Percentiles rank a stretch among this genome's conserved stretches.
Conservation (phyloP, 805 yeast genomes). For the Metschnikowia corniflorae region DNA sequence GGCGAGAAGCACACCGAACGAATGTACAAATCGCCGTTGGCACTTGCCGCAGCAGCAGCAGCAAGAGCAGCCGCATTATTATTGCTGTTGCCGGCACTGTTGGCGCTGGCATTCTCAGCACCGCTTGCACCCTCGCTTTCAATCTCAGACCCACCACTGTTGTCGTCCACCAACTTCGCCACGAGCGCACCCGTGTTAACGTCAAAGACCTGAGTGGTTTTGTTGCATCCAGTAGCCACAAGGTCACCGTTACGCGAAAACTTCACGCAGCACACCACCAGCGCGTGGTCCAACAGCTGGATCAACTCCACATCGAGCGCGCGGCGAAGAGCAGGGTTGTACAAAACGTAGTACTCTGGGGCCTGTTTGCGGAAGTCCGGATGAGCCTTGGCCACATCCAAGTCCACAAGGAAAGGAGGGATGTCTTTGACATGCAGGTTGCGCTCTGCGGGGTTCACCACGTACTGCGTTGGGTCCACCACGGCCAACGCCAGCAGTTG, state of each 20-base stretch:
- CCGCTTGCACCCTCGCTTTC: slow-evolving; percentile 22
- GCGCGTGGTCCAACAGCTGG: slow-evolving; percentile 85
- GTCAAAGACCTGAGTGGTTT: slow-evolving; percentile 89
- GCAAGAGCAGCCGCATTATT: slow-evolving; percentile 37
- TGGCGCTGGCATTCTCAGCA: slow-evolving; percentile 38
- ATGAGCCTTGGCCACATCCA: slow-evolving; percentile 74
- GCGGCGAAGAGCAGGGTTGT: slow-evolving; percentile 73
- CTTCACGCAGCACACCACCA: slow-evolving; percentile 95
- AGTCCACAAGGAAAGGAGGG: slow-evolving; percentile 75
- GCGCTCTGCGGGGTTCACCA: slow-evolving; percentile 42
- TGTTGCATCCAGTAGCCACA: slow-evolving; percentile 95
- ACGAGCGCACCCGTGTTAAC: slow-evolving; percentile 88
- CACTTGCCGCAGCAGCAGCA: slow-evolving; percentile 47
- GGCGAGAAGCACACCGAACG: slow-evolving; percentile 96
- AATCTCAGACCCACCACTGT: slow-evolving; percentile 22
- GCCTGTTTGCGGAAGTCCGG: slow-evolving; percentile 77
- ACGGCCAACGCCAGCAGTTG: slow-evolving; percentile 28
- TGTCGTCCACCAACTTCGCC: slow-evolving; percentile 82
- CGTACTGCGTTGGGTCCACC: slow-evolving; percentile 39
- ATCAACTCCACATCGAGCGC: slow-evolving; percentile 81
- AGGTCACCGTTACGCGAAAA: slow-evolving; percentile 88
- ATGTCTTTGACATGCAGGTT: slow-evolving; percentile 65
- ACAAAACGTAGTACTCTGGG: slow-evolving; percentile 81
- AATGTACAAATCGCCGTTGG: slow-evolving; percentile 82
- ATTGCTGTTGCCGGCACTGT: slow-evolving; percentile 26